A percentile compares a stretch with the other conserved stretches of the same genome.
Conservation (phyloP, 2,329 filamentous ascomycete genomes). For the Paraconiothyrium sp. region DNA sequence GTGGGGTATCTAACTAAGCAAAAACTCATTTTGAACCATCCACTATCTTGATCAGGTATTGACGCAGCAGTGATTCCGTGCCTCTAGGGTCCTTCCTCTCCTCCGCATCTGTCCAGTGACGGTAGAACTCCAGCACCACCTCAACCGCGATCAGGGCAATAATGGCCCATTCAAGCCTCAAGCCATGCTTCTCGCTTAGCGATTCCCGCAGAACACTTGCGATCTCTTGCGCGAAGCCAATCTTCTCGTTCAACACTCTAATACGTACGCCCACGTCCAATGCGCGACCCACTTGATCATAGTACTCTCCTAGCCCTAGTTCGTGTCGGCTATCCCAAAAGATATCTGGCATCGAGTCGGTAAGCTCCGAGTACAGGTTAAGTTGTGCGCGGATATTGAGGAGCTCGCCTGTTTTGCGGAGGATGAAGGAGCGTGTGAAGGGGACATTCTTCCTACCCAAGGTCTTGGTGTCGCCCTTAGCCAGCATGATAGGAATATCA, state of each 20-base stretch:
- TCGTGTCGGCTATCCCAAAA: slow-evolving; percentile 96
- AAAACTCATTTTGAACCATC: slow-evolving; percentile 17
- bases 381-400: slow-evolving; percentile 88
- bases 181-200: slow-evolving; percentile 87
- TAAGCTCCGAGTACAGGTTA: slow-evolving; percentile 96
- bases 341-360: slow-evolving; percentile 91
- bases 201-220: slow-evolving; percentile 87
- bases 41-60: slow-evolving; percentile 43
- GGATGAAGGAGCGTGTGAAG: slow-evolving; percentile 78
- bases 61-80: slow-evolving; percentile 51
- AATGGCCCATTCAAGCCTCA: slow-evolving; percentile 93
- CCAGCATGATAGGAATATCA: slow-evolving; percentile 80
- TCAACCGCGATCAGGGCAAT: slow-evolving; percentile 93
- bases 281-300: slow-evolving; percentile 89
- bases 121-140: slow-evolving; percentile 84
- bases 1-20: slow-evolving; percentile 34
- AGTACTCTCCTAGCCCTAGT: slow-evolving; percentile 90
- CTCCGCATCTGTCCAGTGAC: slow-evolving; percentile 72
- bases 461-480: slow-evolving; percentile 69
- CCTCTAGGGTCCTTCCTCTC: slow-evolving; percentile 54
- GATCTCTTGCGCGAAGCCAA: slow-evolving; percentile 97
- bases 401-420: slow-evolving; percentile 93
- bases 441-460: slow-evolving; percentile 36
- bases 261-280: slow-evolving; percentile 93
- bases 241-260: slow-evolving; percentile 91